Conservation (phyloP, 306 rosid genomes). For the Carpinus fangiana region DNA sequence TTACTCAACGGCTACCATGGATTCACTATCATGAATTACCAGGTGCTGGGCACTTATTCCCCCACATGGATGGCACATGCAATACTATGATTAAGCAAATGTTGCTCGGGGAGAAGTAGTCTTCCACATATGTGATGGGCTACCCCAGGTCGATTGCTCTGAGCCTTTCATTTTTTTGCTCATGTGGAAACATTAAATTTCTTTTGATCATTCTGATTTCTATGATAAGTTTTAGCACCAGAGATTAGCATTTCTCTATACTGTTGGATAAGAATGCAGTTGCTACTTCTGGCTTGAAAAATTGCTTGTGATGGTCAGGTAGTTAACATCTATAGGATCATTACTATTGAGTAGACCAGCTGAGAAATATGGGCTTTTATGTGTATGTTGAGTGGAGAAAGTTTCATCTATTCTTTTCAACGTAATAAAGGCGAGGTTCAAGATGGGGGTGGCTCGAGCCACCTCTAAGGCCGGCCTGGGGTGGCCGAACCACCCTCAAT, state of each 20-base stretch:
- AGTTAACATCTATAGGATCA: no score
- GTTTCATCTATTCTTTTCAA: no score
- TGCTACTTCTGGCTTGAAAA: background rate
- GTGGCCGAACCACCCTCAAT: no score
- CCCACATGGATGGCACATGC: constrained; percentile 44
- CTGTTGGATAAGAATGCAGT: constrained; percentile 20
- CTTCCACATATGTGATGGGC: constrained; percentile 21
- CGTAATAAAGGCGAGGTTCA: no score
- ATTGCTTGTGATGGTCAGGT: no score
- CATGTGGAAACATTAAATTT: constrained; percentile 19
- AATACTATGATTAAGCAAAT: constrained; percentile 55
- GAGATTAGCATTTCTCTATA: background rate
- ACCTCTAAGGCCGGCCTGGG: no score
- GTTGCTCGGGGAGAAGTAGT: constrained; percentile 36
- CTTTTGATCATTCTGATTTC: constrained; percentile 19
- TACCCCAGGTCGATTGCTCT: constrained; percentile 16
- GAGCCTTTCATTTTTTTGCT: constrained; percentile 20
- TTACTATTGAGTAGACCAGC: no score
- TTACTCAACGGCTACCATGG: constrained; percentile 73
- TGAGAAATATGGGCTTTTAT: no score
- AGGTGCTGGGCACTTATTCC: constrained; percentile 75
- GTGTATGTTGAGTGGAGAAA: no score
- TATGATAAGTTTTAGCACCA: constrained; percentile 13
- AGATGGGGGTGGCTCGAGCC: no score
- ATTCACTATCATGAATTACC: constrained; percentile 76